phyloP scores from a whole-genome alignment of 768 basidiomycete species.

The Mycena alexandri region DNA sequence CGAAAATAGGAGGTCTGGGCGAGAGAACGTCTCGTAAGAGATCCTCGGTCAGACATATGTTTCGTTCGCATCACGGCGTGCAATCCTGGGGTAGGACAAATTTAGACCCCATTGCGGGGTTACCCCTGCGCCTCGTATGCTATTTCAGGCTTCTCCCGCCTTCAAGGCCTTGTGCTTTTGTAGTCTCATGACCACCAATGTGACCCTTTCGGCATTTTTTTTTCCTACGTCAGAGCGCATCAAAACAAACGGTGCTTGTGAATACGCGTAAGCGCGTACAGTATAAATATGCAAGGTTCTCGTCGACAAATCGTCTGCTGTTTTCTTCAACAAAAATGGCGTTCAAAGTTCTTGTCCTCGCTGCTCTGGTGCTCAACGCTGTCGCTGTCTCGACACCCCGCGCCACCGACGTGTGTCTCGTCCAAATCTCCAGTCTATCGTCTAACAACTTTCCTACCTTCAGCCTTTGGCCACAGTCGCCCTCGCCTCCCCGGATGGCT shows the following conservation, averaged over 20 bases:
- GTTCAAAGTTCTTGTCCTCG: conserved; percentile 25
- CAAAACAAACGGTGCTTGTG: conserved; percentile 17
- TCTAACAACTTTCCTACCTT: not conserved
- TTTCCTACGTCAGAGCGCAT: conserved; percentile 31
- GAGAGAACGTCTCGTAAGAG: no score
- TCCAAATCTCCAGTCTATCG: not conserved
- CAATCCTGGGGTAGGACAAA: no score
- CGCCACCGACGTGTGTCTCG: conserved; percentile 21
- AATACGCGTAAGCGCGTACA: not conserved
- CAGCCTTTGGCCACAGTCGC: conserved; percentile 47
- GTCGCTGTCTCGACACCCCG: conserved; percentile 14
- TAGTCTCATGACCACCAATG: conserved; percentile 28
- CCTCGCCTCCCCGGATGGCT: conserved; percentile 54
- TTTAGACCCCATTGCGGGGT: no score
- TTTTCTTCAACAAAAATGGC: conserved; percentile 24
- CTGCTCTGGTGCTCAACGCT: conserved; percentile 26
- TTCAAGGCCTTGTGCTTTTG: not conserved
- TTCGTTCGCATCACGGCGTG: no score
- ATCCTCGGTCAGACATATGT: no score
- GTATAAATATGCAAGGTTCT: conserved; percentile 17
- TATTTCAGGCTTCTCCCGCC: no score
- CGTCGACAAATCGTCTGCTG: not conserved
- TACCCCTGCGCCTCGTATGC: no score
- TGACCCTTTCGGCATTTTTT: conserved; percentile 14
- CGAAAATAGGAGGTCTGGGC: conserved; percentile 19